phyloP scores from a whole-genome alignment of 805 yeast species.

The Jamesozyma spencerorum region DNA sequence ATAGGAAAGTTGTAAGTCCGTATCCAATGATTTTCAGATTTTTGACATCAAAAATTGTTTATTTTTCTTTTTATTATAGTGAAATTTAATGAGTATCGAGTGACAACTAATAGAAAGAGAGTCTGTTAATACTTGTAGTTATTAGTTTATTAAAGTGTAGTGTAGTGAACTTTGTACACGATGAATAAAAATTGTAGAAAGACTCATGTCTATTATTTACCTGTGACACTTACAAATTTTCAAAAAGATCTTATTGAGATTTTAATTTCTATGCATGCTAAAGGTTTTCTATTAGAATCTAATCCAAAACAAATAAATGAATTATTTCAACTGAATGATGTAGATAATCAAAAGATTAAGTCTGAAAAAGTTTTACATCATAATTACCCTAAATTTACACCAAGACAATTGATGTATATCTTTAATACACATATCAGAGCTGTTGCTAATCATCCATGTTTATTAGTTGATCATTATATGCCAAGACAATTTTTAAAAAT shows the following conservation, averaged over 20 bases:
- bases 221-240: constrained; percentile 36
- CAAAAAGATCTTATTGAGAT: constrained; percentile 39
- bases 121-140: no score
- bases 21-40: no score
- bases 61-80: no score
- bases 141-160: no score
- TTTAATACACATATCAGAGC: constrained; percentile 35
- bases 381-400: constrained; percentile 31
- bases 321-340: constrained; percentile 11
- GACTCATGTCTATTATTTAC: constrained; percentile 22
- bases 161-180: no score
- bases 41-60: no score
- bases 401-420: constrained; percentile 25
- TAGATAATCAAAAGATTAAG: background rate
- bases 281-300: constrained; percentile 22
- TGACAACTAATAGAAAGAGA: no score
- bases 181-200: background rate
- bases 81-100: no score
- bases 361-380: background rate
- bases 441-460: constrained; percentile 57
- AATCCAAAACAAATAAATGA: background rate
- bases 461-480: constrained; percentile 68
- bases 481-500: constrained; percentile 58
- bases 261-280: constrained; percentile 35
- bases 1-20: no score